A percentile compares a stretch with the other conserved stretches of the same genome.
These are phyloP conservation scores for Heliamphora exappendiculata DNA, from an alignment of 148 eudicot genomes.

Conservation along the genomic window DNA sequence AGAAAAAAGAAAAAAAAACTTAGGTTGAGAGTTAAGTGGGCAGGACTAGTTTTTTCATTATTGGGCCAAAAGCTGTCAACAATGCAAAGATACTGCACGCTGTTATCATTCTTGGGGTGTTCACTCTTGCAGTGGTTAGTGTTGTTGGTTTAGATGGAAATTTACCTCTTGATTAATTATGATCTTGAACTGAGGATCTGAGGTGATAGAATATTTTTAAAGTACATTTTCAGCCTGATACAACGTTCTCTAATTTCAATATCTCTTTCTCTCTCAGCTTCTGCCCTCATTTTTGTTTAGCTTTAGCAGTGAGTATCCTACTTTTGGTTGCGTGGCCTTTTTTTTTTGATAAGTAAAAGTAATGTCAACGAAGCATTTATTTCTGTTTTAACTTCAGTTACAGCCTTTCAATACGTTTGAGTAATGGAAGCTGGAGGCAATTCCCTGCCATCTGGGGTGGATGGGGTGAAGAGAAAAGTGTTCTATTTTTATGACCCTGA, in stretches of 20 bases:
- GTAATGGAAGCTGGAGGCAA: constrained; percentile 49
- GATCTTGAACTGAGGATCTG: not conserved
- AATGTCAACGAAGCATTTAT: not conserved
- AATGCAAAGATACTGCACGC: not conserved
- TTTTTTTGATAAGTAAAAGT: not conserved
- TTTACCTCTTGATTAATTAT: not conserved
- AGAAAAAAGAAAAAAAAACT: not conserved
- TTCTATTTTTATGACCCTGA: constrained; percentile 54
- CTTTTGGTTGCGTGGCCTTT: too few species aligned
- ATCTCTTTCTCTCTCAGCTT: not conserved
- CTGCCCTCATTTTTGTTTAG: not conserved
- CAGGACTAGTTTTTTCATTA: not conserved
- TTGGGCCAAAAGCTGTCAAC: not conserved
- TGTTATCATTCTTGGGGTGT: not conserved
- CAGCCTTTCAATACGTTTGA: not conserved
- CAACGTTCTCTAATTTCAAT: too few species aligned
- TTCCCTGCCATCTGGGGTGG: constrained; percentile 51
- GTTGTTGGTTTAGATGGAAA: not conserved
- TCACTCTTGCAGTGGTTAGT: not conserved
- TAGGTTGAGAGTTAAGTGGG: not conserved
- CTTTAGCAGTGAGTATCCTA: not conserved
- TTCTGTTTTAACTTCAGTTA: not conserved
- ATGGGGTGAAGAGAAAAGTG: constrained; percentile 49
- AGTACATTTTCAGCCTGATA: not conserved
- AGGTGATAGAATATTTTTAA: not conserved